Evolutionary conservation across 176 grass and related monocot species (phyloP), one percentile per base, ranked within the genome.

Genomic region (bread wheat (Triticum aestivum)): DNA sequence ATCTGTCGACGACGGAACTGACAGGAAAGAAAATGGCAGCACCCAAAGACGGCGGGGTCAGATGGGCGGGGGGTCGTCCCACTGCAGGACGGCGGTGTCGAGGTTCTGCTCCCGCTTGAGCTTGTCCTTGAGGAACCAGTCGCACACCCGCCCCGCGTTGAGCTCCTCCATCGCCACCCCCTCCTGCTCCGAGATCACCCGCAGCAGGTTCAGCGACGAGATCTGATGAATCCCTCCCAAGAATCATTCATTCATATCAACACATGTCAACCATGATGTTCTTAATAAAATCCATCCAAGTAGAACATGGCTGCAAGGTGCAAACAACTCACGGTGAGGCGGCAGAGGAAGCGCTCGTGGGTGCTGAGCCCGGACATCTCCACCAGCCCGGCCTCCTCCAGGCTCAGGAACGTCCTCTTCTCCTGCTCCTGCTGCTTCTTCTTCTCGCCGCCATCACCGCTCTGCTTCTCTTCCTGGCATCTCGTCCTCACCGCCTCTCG

Each of bases 41-140:
- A 27, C 27, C 27, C 27, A 27, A 27, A 27, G 27, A 27, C 27
- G 27, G 27, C 27, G 27, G 27, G 27, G 37, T 39, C 6, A 39
- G 84, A 93, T 21, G 54, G 54, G 54, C 41, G 3, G 42, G 34
- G n/a, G 84, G 69, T 94, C 93, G 73, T 98, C 96, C 96, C 96
- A 98, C 80, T 96, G 96, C 38, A 98, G 86, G 24, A 98, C 91
- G 61, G 96, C 86, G 35, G 90, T 86, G 63, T 86, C 93, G 21
- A 87, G 0, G 73, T 88, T 58, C 85, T 96, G 96, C 80, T 96
- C 92, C 79, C 89, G 80, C 90, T 94, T 98, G 59, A 94, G 92
- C 85, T 94, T 98, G 85, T 98, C 97, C 73, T 98, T 99, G 23
- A 96, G 5, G 90, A 94, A 99, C 97, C 97, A 99, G 82, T 98